Percentiles rank a stretch among this genome's conserved stretches.
These are phyloP conservation scores for Suhomyces faveliae DNA, from an alignment of 805 yeast species.

Conservation along the genomic window DNA sequence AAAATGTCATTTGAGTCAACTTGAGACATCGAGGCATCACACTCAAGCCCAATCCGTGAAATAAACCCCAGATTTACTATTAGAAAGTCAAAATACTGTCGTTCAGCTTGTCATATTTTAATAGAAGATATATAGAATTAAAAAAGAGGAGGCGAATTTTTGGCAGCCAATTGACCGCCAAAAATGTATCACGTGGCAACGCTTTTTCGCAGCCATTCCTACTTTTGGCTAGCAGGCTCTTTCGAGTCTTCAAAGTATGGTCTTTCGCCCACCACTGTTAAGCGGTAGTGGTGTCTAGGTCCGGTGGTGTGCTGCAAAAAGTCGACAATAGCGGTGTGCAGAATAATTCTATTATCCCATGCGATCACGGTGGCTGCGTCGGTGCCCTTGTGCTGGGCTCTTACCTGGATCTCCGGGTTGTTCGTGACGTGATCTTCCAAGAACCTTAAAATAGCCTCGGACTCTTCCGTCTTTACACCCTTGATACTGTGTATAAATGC, in stretches of 20 bases:
- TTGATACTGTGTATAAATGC: slow-evolving; percentile 22
- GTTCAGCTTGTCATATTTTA: too few species aligned
- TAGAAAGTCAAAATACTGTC: too few species aligned
- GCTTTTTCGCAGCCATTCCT: too few species aligned
- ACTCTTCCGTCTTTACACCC: slow-evolving; percentile 23
- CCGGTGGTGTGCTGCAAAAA: slow-evolving; percentile 22
- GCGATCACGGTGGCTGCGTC: slow-evolving; percentile 23
- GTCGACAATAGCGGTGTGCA: slow-evolving; percentile 23
- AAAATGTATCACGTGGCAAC: too few species aligned
- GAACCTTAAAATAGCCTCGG: slow-evolving; percentile 21
- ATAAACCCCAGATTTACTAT: too few species aligned
- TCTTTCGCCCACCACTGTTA: slow-evolving; percentile 26
- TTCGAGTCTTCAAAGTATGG: slow-evolving; percentile 17
- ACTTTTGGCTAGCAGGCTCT: background rate
- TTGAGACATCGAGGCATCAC: too few species aligned
- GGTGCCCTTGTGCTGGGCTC: slow-evolving; percentile 25
- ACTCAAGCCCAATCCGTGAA: too few species aligned
- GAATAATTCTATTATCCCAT: slow-evolving; percentile 25
- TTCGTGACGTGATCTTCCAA: slow-evolving; percentile 20
- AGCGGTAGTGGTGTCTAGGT: slow-evolving; percentile 25
- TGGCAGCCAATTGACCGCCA: too few species aligned
- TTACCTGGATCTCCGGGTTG: slow-evolving; percentile 26
- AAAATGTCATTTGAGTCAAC: too few species aligned
- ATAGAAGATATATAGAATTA: too few species aligned
- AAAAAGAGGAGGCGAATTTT: too few species aligned